Base-by-base conservation (phyloP, 225 moss, liverwort and hornwort genomes). In the Antitrichia curtipendula region DNA sequence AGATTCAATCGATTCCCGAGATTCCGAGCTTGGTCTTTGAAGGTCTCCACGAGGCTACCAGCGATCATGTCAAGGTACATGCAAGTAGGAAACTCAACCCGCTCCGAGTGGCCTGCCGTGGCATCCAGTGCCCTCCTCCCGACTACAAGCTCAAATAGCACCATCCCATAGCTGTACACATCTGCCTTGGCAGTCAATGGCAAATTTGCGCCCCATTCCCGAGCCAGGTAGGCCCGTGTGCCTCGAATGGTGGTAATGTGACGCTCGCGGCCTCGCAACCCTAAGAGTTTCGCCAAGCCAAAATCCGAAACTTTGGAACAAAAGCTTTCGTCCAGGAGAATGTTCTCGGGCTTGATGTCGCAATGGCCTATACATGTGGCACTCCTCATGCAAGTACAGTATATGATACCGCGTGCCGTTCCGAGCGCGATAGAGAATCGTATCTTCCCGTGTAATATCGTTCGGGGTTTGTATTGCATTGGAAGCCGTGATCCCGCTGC, bases 141-240 rank as follows among this genome's bases (percentile, higher is more conserved):
- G 29, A 87, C 85, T 66, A 84, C 83, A 20, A 96, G 83, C 90
- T 95, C 95, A 49, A 94, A 90, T 64, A 92, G 91, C 65, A 95
- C 94, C 86, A 94, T 91, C 36, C 94, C 96, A 43, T 87, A 95
- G 88, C 96, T 95, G 88, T 90, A 93, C 61, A 95, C 91, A 78
- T 95, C 94, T 62, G 90, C 93, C 80, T 95, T 94, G 40, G 91
- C 92, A 34, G 87, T 94, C 77, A 95, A 74, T 32, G 93, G n/a
- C n/a, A 92, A 80, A 69, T 90, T 87, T 41, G 92, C 84, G 22
- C 91, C 82, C 89, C 93, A 91, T 83, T 95, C 96, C 56, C 91
- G 94, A 25, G 94, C 92, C 53, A 96, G 90, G 91, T 95, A 95
- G 16, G 92, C 95, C 47, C 95, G 87, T n/a, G 95, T 96, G 63